Evolutionary conservation across 345 rosid species (phyloP), one percentile per base, ranked within the genome.

Genomic region (Triadica sebifera): DNA sequence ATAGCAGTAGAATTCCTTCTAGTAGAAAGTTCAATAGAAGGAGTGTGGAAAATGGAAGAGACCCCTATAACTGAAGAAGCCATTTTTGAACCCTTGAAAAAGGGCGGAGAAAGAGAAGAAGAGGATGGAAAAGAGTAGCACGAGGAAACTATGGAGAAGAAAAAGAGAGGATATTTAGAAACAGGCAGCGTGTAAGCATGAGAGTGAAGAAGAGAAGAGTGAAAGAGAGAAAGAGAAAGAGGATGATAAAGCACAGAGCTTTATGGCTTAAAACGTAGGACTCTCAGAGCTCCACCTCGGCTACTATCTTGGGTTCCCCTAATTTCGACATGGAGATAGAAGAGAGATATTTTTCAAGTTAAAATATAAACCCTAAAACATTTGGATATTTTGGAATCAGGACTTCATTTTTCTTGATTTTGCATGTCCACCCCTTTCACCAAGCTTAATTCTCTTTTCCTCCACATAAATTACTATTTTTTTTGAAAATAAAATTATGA

Each of bases 61-160:
- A 78, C 81, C 16, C 81, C 81, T 15, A 73, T 13, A 6, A 61
- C 73, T 9, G 79, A 70, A 53, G 70, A 73, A 73, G 81, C 64
- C 52, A 59, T 71, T 69, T 38, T 53, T 43, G 56, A 7, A 25
- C 41, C 58, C 56, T 56, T n/a, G 11, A 12, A 3, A 2, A 29
- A 29, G 34, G 34, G 34, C 1, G 11, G 2, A 12, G 12, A 56
- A 19, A 34, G 34, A 8, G 20, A 34, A 45, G n/a, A 25, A 46
- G 37, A 22, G 24, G 4, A 5, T 15, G 39, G n/a, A 13, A 25
- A 25, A 13, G 24, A 20, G 20, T 19, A 50, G n/a, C n/a, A n/a
- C 17, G 22, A 37, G 39, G 8, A 22, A 47, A 37, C 55, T 47
- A 17, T 10, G 22, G 72, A 25, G 56, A 57, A 11, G 76, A 72